Percentiles rank a stretch among this genome's conserved stretches.
Evolutionary conservation across 1,284 basidiomycete species (phyloP).

Genomic region (Cutaneotrichosporon cutaneum): DNA sequence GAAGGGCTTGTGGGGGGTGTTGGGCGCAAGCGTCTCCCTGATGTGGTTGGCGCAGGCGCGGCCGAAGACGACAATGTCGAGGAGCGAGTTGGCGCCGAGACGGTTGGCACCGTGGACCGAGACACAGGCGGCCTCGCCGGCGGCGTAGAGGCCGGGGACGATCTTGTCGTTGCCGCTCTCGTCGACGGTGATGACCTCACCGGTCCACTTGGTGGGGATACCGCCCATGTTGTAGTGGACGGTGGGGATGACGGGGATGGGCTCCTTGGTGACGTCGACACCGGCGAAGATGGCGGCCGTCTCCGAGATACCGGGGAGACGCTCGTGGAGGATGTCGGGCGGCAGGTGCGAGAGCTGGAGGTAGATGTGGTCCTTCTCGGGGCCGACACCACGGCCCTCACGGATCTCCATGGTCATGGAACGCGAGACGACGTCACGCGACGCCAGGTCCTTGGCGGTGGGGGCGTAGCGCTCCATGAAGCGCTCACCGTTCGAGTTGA

Average conservation of each 20-base stretch:
- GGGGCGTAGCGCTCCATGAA: slow-evolving; percentile 99
- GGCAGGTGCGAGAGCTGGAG: slow-evolving; percentile 97
- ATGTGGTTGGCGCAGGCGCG: slow-evolving; percentile 99
- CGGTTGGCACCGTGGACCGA: slow-evolving; percentile 99
- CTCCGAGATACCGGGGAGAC: slow-evolving; percentile 98
- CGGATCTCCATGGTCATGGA: slow-evolving; percentile 99
- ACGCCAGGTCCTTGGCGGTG: slow-evolving; percentile 98
- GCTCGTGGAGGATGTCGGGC: slow-evolving; percentile 91
- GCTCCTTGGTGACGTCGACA: slow-evolving; percentile 99
- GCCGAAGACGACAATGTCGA: slow-evolving; percentile 99
- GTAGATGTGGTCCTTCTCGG: slow-evolving; percentile 97
- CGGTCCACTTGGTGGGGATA: slow-evolving; percentile 98
- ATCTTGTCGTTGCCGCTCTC: slow-evolving; percentile 87
- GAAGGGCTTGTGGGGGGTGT: slow-evolving; percentile 87
- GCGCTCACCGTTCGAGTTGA: slow-evolving; percentile 98
- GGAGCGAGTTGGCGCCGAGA: slow-evolving; percentile 96
- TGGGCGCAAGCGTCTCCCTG: slow-evolving; percentile 82
- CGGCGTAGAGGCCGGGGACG: slow-evolving; percentile 96
- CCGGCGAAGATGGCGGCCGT: slow-evolving; percentile 99
- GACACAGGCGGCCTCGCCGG: slow-evolving; percentile 97
- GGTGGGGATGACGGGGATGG: slow-evolving; percentile 93
- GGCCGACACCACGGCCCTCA: slow-evolving; percentile 97
- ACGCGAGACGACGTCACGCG: slow-evolving; percentile 98
- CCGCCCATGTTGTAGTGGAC: slow-evolving; percentile 99
- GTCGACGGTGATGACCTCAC: slow-evolving; percentile 87